phyloP scores from a whole-genome alignment of 2,329 filamentous ascomycete species.

The Immersiporthe knoxdaviesiana region DNA sequence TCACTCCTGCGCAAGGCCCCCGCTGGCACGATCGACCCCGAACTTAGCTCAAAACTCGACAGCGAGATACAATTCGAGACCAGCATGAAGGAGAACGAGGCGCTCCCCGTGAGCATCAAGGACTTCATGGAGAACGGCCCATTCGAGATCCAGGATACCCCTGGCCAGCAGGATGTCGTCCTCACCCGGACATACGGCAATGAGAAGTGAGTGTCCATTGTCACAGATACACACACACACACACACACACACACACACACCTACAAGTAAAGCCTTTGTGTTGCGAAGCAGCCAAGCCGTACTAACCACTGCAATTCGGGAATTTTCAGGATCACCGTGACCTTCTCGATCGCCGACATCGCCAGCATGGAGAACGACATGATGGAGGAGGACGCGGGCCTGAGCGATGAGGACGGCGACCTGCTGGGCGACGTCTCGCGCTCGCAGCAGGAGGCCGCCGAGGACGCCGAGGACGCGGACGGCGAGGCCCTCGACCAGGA shows the following conservation, averaged over 20 bases:
- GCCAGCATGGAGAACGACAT: slow-evolving; percentile 64
- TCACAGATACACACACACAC: neutral
- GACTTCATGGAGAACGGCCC: slow-evolving; percentile 86
- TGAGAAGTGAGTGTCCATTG: slow-evolving; percentile 69
- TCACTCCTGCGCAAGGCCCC: slow-evolving; percentile 48
- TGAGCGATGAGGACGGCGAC: slow-evolving; percentile 55
- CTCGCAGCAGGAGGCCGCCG: slow-evolving; percentile 60
- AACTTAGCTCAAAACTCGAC: slow-evolving; percentile 84
- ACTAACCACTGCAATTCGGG: slow-evolving; percentile 25
- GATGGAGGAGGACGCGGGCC: slow-evolving; percentile 57
- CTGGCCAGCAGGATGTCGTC: slow-evolving; percentile 85
- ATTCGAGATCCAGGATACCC: slow-evolving; percentile 80
- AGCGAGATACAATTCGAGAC: slow-evolving; percentile 80
- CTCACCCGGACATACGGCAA: slow-evolving; percentile 82
- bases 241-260: no score
- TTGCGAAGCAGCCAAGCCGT: neutral
- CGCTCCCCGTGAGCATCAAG: slow-evolving; percentile 76
- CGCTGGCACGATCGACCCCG: slow-evolving; percentile 65
- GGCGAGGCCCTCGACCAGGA: slow-evolving; percentile 51
- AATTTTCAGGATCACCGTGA: slow-evolving; percentile 62
- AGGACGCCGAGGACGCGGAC: slow-evolving; percentile 53
- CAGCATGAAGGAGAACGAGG: slow-evolving; percentile 73
- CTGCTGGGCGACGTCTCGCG: slow-evolving; percentile 46
- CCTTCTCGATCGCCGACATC: slow-evolving; percentile 84
- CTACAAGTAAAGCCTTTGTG: no score